Evolutionary conservation across 371 early-diverging fungal genomes (phyloP).

Genomic region (Zopfochytrium polystomum): DNA sequence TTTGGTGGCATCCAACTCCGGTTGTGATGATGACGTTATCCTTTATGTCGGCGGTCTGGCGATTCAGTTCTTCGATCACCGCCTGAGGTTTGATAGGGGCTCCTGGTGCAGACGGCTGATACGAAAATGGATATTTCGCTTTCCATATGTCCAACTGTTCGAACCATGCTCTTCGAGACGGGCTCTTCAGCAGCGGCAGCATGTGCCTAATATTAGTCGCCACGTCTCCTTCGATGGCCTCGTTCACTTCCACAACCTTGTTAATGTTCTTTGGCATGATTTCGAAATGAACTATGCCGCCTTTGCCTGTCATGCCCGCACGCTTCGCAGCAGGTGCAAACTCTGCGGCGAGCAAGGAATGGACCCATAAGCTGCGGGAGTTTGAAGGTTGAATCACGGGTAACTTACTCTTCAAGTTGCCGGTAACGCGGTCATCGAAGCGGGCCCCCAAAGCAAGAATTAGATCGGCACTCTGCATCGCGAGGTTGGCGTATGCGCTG

Average conservation of each 20-base stretch:
- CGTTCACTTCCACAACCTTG: conserved; percentile 88
- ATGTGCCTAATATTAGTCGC: conserved; percentile 74
- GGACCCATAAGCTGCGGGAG: too few relatives aligned
- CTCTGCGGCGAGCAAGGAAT: conserved; percentile 24
- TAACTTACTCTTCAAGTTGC: conserved; percentile 59
- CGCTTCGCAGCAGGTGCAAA: conserved; percentile 92
- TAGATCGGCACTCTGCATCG: conserved; percentile 93
- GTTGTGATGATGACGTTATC: conserved; percentile 92
- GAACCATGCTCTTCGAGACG: conserved; percentile 76
- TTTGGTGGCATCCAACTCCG: conserved; percentile 98
- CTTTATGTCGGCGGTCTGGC: conserved; percentile 75
- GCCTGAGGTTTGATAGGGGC: conserved; percentile 86
- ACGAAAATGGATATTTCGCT: conserved; percentile 78
- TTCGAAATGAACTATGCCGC: conserved; percentile 97
- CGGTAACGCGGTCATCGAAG: conserved; percentile 98
- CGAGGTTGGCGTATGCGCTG: conserved; percentile 91
- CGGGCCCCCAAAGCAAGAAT: conserved; percentile 95
- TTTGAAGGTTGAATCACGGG: too few relatives aligned
- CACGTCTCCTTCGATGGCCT: conserved; percentile 93
- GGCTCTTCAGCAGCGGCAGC: conserved; percentile 70
- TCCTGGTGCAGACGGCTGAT: conserved; percentile 57
- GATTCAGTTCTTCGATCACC: conserved; percentile 85
- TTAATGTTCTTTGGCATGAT: conserved; percentile 98
- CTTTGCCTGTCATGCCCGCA: conserved; percentile 83
- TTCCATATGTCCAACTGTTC: conserved; percentile 80